Evolutionary conservation across 2,329 filamentous ascomycete species (phyloP).

Genomic region (Rhynchosporium agropyri): DNA sequence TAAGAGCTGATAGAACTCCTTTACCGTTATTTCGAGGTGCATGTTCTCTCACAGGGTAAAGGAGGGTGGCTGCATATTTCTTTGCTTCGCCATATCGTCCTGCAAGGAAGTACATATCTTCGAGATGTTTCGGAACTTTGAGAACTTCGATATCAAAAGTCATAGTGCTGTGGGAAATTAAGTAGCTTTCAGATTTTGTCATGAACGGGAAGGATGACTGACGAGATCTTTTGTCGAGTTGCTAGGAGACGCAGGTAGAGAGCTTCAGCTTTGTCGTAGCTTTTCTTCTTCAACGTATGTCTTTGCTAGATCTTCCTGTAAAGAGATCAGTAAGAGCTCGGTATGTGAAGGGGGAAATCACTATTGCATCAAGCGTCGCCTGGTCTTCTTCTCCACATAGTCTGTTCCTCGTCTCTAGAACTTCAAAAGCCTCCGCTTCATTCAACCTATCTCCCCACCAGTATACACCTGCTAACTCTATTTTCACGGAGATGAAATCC

Average conservation of each 20-base stretch:
- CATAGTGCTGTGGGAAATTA: background rate
- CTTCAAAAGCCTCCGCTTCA: background rate
- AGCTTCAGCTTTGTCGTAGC: background rate
- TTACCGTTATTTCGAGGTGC: slow-evolving; percentile 1
- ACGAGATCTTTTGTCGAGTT: background rate
- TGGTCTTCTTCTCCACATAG: background rate
- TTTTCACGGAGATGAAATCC: background rate
- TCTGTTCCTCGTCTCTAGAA: background rate
- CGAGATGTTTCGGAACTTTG: background rate
- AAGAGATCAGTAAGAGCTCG: background rate
- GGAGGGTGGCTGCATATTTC: background rate
- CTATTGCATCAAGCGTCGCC: background rate
- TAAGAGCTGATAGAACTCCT: background rate
- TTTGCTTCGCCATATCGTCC: background rate
- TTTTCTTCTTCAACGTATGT: background rate
- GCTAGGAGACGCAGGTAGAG: background rate
- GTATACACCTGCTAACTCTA: background rate
- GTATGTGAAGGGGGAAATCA: background rate
- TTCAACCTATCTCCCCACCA: background rate
- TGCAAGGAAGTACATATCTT: background rate
- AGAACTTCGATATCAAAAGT: background rate
- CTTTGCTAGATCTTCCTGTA: background rate
- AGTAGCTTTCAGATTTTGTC: too few species aligned
- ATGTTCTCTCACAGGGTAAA: background rate
- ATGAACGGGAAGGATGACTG: background rate